A percentile compares a stretch with the other conserved stretches of the same genome.
Conservation (phyloP, 768 basidiomycete species). For the Leccinum subgranulosum region DNA sequence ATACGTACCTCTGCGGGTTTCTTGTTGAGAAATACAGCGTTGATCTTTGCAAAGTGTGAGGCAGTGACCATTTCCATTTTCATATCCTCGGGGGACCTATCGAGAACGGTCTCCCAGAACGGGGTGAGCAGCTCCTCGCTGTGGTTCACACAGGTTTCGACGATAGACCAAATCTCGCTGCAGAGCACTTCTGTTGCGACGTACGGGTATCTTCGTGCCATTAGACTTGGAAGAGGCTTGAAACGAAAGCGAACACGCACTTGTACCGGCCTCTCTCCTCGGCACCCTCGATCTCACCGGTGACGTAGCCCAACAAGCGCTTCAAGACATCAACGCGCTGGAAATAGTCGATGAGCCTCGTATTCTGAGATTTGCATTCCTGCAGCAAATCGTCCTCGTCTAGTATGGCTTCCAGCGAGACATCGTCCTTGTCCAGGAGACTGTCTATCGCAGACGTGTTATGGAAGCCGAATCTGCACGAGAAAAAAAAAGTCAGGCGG, state of each 20-base stretch:
- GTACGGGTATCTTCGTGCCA: constrained; percentile 71
- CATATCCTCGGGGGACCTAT: constrained; percentile 80
- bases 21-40: constrained; percentile 82
- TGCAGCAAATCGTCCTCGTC: constrained; percentile 92
- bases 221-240: constrained; percentile 3
- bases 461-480: constrained; percentile 80
- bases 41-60: constrained; percentile 93
- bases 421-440: constrained; percentile 86
- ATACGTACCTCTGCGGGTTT: constrained; percentile 87
- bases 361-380: constrained; percentile 95
- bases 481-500: constrained; percentile 1
- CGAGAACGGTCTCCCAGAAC: constrained; percentile 90
- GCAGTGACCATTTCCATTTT: constrained; percentile 84
- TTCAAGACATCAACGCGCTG: constrained; percentile 78
- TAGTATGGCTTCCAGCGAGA: constrained; percentile 84
- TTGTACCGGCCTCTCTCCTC: constrained; percentile 79
- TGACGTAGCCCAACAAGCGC: constrained; percentile 79
- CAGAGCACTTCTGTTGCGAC: constrained; percentile 93
- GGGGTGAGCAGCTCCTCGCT: constrained; percentile 70
- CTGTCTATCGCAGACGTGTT: constrained; percentile 88
- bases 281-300: constrained; percentile 80
- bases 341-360: constrained; percentile 84
- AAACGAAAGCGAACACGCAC: constrained; percentile 44
- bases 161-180: constrained; percentile 93
- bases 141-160: constrained; percentile 80